Evolutionary conservation across 192 early-diverging fungal genomes (phyloP).

Genomic region (Coemansia interrupta): DNA sequence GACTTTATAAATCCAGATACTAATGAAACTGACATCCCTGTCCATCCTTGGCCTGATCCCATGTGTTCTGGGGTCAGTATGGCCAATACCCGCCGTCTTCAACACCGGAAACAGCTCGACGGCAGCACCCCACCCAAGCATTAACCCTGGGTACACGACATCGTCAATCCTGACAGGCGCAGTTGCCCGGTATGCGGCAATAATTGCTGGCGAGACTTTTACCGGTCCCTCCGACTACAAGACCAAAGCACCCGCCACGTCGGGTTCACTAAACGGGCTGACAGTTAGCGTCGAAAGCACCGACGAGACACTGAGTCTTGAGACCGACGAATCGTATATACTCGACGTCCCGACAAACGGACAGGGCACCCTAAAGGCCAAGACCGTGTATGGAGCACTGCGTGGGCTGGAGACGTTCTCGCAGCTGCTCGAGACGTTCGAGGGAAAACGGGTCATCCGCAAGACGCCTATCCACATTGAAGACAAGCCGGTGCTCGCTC

Average conservation of each 20-base stretch:
- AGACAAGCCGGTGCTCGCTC: slow-evolving; percentile 61
- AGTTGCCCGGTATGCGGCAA: slow-evolving; percentile 47
- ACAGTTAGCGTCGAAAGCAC: slow-evolving; percentile 49
- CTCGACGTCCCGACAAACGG: slow-evolving; percentile 58
- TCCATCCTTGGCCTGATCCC: slow-evolving; percentile 23
- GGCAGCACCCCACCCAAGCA: slow-evolving; percentile 23
- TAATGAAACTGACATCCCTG: slow-evolving; percentile 11
- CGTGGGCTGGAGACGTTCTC: slow-evolving; percentile 69
- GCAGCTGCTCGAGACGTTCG: slow-evolving; percentile 59
- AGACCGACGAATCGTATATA: slow-evolving; percentile 69
- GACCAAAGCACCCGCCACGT: slow-evolving; percentile 3
- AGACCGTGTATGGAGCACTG: slow-evolving; percentile 65
- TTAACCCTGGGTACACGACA: slow-evolving; percentile 47
- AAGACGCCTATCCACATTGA: slow-evolving; percentile 58
- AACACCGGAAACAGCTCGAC: slow-evolving; percentile 39
- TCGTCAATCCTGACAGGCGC: slow-evolving; percentile 51
- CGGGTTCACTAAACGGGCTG: slow-evolving; percentile 34
- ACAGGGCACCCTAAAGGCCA: slow-evolving; percentile 56
- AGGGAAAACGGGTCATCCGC: slow-evolving; percentile 45
- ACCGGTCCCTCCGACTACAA: slow-evolving; percentile 52
- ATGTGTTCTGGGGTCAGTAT: slow-evolving; percentile 26
- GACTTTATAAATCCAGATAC: too few species aligned
- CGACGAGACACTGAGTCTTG: slow-evolving; percentile 52
- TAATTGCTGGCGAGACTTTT: slow-evolving; percentile 52
- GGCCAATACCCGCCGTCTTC: slow-evolving; percentile 41